Percentiles rank a stretch among this genome's conserved stretches.
These are phyloP conservation scores for Citrus australasica DNA, from an alignment of 345 rosid genomes.

Conservation along the genomic window DNA sequence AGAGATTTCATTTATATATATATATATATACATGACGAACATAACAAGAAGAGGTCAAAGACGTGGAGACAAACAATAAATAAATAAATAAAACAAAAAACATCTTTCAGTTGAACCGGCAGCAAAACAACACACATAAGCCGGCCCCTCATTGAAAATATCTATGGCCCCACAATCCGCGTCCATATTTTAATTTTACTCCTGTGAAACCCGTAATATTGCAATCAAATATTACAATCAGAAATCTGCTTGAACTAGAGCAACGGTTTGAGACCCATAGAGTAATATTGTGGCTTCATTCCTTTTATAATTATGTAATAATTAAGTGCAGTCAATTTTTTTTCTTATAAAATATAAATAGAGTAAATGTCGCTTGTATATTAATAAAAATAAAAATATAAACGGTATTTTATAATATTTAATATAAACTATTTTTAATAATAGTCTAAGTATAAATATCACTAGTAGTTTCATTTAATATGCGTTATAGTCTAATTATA, in stretches of 20 bases:
- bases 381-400: fast-evolving
- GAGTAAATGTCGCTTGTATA: fast-evolving
- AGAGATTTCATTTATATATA: neutral
- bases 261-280: too few relatives aligned
- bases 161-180: conserved; percentile 7
- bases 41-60: conserved; percentile 20
- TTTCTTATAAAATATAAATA: too few relatives aligned
- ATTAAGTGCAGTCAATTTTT: fast-evolving
- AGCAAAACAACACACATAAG: neutral
- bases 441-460: too few relatives aligned
- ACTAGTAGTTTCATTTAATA: too few relatives aligned
- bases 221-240: too few relatives aligned
- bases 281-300: too few relatives aligned
- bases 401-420: fast-evolving
- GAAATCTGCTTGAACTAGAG: too few relatives aligned
- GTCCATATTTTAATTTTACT: neutral
- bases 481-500: too few relatives aligned
- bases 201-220: neutral
- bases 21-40: neutral
- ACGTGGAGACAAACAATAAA: conserved; percentile 1
- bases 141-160: neutral
- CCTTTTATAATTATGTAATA: too few relatives aligned
- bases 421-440: too few relatives aligned
- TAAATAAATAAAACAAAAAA: neutral
- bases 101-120: neutral